These are phyloP conservation scores for Lablab purpureus DNA, from an alignment of 306 rosid genomes.

Conservation along the genomic window DNA sequence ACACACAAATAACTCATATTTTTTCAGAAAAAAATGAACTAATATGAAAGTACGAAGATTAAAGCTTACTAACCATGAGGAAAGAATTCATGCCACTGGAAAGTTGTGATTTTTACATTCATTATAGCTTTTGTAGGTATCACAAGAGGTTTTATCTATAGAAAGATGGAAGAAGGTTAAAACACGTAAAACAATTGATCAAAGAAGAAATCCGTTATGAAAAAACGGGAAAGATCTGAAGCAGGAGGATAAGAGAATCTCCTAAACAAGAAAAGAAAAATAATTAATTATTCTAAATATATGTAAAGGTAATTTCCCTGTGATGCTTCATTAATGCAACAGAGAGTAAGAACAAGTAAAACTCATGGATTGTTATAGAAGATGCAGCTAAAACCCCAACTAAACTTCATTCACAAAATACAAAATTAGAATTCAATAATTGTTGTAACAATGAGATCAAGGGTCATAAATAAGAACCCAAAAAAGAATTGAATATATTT, in stretches of 20 bases:
- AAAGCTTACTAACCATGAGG: constrained; percentile 74
- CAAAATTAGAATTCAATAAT: constrained; percentile 31
- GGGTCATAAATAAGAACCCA: not conserved
- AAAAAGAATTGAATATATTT: not conserved
- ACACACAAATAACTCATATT: constrained; percentile 38
- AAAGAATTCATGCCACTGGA: constrained; percentile 97
- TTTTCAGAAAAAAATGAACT: constrained; percentile 30
- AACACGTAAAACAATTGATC: not conserved
- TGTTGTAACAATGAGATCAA: not conserved
- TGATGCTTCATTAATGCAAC: constrained; percentile 17
- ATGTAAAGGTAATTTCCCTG: not conserved
- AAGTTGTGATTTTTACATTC: constrained; percentile 72
- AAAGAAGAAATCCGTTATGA: not conserved
- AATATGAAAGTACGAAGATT: constrained; percentile 29
- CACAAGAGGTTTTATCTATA: constrained; percentile 90
- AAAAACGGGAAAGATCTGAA: not conserved
- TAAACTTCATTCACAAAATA: constrained; percentile 17
- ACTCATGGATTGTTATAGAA: constrained; percentile 12
- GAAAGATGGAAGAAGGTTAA: constrained; percentile 38
- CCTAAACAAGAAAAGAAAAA: constrained; percentile 13
- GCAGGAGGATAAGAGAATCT: constrained; percentile 4
- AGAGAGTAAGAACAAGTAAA: constrained; percentile 8
- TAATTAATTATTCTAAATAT: constrained; percentile 20
- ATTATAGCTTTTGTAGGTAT: constrained; percentile 91
- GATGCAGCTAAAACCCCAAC: not conserved